Evolutionary conservation across 2,329 filamentous ascomycete genomes (phyloP), one percentile per base, ranked within the genome.

Genomic region (Colletotrichum camelliae): DNA sequence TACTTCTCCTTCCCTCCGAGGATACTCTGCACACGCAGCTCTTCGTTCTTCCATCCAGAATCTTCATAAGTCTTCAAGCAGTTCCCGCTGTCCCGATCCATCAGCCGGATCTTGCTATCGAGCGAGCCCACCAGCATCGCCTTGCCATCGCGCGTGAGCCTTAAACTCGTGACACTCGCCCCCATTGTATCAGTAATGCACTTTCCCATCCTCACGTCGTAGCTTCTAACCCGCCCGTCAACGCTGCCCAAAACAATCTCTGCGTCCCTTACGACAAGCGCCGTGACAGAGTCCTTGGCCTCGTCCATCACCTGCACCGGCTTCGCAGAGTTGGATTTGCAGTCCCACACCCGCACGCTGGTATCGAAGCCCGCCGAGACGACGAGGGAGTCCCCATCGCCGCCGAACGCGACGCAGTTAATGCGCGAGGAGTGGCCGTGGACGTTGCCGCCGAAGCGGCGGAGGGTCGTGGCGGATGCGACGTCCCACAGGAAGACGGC

Each of bases 401-500:
- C 96, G 0, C 91, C 95, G 82, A 97, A 97, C 3, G 90, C 88
- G 5, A 96, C 94, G 61, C 92, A 90, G 83, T 98, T 97, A 71
- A 98, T 89, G 37, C 96, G 88, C 60, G 92, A 91, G 4, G 88
- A 89, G 84, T 97, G 95, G 0, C 93, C 94, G 55, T 89, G 84
- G 43, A 83, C 82, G 74, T 89, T 90, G 27, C 90, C 90, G 21
- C 89, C 89, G 84, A 96, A 97, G 33, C 97, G 90, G 27, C 95
- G 91, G 31, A 94, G 87, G 5, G 96, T 98, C 79, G 91, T 89
- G 21, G 94, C 95, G 4, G 93, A 94, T 62, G 93, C 89, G 0
- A 98, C 97, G 84, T 99, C 97, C 97, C 97, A 98, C 7, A 98
- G 89, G 82, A 98, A 98, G 0, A 98, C 95, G 77, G 91, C 90